Evolutionary conservation across 768 basidiomycete species (phyloP), one percentile per base, ranked within the genome.

Genomic region (Calocybe cyanea): DNA sequence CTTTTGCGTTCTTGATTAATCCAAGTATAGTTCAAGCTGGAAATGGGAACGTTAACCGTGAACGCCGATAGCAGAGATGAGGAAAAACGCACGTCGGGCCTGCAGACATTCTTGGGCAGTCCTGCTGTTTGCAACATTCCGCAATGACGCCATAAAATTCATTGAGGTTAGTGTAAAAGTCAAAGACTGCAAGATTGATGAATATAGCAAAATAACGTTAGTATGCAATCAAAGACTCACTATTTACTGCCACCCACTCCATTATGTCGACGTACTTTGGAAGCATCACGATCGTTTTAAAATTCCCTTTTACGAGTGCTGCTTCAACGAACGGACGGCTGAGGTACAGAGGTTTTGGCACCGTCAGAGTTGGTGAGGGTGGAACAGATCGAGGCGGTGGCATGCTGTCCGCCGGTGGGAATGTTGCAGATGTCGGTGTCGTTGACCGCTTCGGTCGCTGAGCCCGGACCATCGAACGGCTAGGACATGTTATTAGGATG

Each of bases 251-350:
- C 30, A 97, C 93, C 93, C 93, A 97, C 65, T 97, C 93, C 81
- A 92, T 95, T 43, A 93, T 87, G 66, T 96, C 92, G n/a, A 93
- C 90, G 60, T 95, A 97, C 62, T 95, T 96, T 14, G 96, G 96
- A 24, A 94, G 78, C 72, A 78, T 75, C 38, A 97, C 93, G 55
- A 99, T 97, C 1, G 94, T 97, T 70, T 97, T 97, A 74, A 97
- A 98, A 63, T 93, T 95, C 19, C 77, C 96, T 63, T 96, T 98
- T 53, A 99, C 94, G 23, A 99, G 77, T 0, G 95, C 92, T 1
- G 94, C 92, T 60, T 96, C 94, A 42, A 95, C 93, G 61, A 99
- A 99, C 2, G 95, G 95, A 55, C 89, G 89, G 66, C 87, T 92
- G 7, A 98, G 75, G 64, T 94, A 96, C 20, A 98, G 69, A 3